These are phyloP conservation scores for Populus hybrid DNA, from an alignment of 441 rosid genomes.

Conservation along the genomic window DNA sequence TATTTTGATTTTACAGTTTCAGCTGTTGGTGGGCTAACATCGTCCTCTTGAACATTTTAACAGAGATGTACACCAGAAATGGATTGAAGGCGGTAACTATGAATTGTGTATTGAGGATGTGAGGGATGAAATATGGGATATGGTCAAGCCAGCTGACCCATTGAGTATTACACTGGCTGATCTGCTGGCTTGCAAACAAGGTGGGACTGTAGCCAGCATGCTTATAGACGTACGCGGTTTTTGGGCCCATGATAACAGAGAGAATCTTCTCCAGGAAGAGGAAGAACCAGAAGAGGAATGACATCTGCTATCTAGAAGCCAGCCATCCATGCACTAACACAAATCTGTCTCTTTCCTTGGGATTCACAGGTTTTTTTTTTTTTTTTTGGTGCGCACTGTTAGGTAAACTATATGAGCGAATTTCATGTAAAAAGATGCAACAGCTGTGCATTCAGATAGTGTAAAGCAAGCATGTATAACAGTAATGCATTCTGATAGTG, in stretches of 20 bases:
- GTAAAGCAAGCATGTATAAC: not conserved
- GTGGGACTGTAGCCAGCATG: slow-evolving; percentile 98
- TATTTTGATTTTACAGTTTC: not conserved
- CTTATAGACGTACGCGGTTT: slow-evolving; percentile 94
- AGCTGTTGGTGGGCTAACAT: too few relatives aligned
- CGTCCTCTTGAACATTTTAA: not conserved
- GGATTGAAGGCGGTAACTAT: slow-evolving; percentile 99
- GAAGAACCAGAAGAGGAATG: slow-evolving; percentile 96
- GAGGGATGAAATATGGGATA: slow-evolving; percentile 98
- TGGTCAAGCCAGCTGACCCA: slow-evolving; percentile 94
- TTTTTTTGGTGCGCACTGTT: not conserved
- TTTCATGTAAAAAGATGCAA: not conserved
- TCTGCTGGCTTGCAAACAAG: slow-evolving; percentile 87
- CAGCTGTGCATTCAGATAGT: slow-evolving; percentile 4
- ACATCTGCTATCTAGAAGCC: slow-evolving; percentile 7
- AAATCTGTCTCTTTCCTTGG: slow-evolving; percentile 7
- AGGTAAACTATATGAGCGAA: not conserved
- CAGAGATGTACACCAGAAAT: slow-evolving; percentile 98
- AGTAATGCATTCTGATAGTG: not conserved
- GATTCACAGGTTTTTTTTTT: not conserved
- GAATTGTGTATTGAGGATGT: slow-evolving; percentile 96
- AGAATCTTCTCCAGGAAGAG: slow-evolving; percentile 97
- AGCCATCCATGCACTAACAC: slow-evolving; percentile 24
- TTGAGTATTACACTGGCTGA: slow-evolving; percentile 64
- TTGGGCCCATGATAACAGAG: slow-evolving; percentile 99